A percentile compares a stretch with the other conserved stretches of the same genome.
Conservation (phyloP, 495 filamentous ascomycete species). For the Penicillium fimorum region DNA sequence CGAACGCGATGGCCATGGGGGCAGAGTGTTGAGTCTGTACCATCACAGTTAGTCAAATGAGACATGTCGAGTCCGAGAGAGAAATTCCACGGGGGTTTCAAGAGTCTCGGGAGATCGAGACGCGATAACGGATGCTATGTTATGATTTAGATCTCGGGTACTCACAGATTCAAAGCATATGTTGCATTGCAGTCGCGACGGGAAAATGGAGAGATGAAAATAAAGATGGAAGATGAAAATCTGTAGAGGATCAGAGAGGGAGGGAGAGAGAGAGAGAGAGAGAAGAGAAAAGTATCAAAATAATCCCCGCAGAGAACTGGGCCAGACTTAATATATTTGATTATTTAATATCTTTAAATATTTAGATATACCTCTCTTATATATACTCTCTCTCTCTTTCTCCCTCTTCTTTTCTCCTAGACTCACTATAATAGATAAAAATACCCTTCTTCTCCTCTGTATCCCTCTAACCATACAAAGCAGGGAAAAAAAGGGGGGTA, state of each 20-base stretch:
- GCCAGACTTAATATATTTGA: background rate
- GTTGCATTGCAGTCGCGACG: slow-evolving; percentile 22
- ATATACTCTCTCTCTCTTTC: background rate
- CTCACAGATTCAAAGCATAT: slow-evolving; percentile 27
- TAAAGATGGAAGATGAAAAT: slow-evolving; percentile 1
- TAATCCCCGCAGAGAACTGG: background rate
- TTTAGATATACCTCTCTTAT: background rate
- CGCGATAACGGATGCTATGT: background rate
- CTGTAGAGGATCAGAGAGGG: slow-evolving; percentile 3
- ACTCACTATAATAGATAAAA: background rate
- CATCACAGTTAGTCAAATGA: background rate
- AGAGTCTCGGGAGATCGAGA: no score
- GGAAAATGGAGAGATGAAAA: background rate
- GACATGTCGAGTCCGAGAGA: background rate
- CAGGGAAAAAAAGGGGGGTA: background rate
- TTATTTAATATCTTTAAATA: background rate
- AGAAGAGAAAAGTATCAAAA: background rate
- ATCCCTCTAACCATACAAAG: background rate
- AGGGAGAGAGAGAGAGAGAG: background rate
- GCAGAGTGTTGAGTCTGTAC: slow-evolving; percentile 4
- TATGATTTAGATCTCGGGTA: slow-evolving; percentile 14
- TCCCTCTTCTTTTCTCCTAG: background rate
- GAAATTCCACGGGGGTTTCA: no score
- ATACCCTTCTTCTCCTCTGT: background rate
- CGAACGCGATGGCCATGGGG: slow-evolving; percentile 18